These are phyloP conservation scores for Lyophyllum decastes DNA, from an alignment of 768 basidiomycete species.

Conservation along the genomic window DNA sequence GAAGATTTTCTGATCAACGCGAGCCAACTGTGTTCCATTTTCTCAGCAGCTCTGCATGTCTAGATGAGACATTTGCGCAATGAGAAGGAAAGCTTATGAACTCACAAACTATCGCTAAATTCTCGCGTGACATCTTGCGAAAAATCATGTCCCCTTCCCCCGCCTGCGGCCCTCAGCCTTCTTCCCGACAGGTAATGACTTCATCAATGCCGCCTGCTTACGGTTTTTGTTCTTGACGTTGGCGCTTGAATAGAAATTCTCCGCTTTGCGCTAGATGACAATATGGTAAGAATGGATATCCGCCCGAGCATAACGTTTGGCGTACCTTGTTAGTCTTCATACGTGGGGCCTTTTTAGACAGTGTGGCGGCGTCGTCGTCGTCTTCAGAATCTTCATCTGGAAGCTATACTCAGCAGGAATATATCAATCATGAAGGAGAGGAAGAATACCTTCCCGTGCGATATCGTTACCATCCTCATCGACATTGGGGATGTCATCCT, in stretches of 20 bases:
- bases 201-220: constrained; percentile 59
- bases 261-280: constrained; percentile 70
- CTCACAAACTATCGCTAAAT: constrained; percentile 14
- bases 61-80: neutral
- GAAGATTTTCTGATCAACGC: neutral
- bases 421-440: constrained; percentile 14
- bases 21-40: constrained; percentile 3
- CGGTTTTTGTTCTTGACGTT: constrained; percentile 91
- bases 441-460: constrained; percentile 26
- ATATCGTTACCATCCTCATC: constrained; percentile 30
- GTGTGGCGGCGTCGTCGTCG: constrained; percentile 13
- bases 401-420: constrained; percentile 2
- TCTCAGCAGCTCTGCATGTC: neutral
- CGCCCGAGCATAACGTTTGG: neutral
- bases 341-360: constrained; percentile 60
- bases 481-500: constrained; percentile 22
- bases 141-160: constrained; percentile 21
- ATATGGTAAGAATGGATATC: constrained; percentile 7
- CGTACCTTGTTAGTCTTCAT: constrained; percentile 93
- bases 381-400: constrained; percentile 10
- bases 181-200: constrained; percentile 56
- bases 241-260: constrained; percentile 83
- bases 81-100: neutral
- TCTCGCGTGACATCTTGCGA: constrained; percentile 2
- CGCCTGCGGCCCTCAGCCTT: constrained; percentile 41